Base-by-base conservation (phyloP, 1,284 basidiomycete genomes). In the Sporisorium graminicola region DNA sequence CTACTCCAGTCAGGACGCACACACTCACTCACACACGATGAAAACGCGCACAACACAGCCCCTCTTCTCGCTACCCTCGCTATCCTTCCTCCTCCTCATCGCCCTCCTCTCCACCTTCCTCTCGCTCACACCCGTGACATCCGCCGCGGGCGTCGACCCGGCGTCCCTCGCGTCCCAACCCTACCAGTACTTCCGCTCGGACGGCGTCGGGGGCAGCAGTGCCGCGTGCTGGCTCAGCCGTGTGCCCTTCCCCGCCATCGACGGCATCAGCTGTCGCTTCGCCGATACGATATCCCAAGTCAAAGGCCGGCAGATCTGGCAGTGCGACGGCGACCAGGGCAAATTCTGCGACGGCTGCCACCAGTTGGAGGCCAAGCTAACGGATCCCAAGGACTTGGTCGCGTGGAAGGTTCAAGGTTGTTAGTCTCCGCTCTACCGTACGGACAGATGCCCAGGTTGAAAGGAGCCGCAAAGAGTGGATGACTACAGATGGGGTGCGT, bases 361-460 rank as follows among this genome's bases (percentile, higher is more conserved):
- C 42, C 46, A 42, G 9, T 51, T 75, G 33, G 73, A 75, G 37
- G 43, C 40, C 13, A 18, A 49, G 27, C 50, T 75, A n/a, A 55
- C 29, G 1, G 67, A 64, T 53, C 66, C 73, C 0, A 70, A 67
- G 37, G 73, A 75, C 13, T 46, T 56, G 58, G 67, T 70, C 13
- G 29, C 29, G 8, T 76, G 74, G 74, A 76, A 65, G 29, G 56
- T 69, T 0, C 74, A 77, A 42, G 74, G 74, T 7, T 76, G 74
- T 42, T 71, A 43, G 57, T 16, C 8, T n/a, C n/a, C n/a, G n/a
- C n/a, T n/a, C n/a, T n/a, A n/a, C n/a, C n/a, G n/a, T n/a, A n/a
- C n/a, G n/a, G n/a, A n/a, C n/a, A n/a, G n/a, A n/a, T n/a, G n/a
- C n/a, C n/a, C n/a, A n/a, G n/a, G n/a, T n/a, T n/a, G n/a, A n/a